Percentiles rank a stretch among this genome's conserved stretches.
phyloP scores from a whole-genome alignment of 106 monocot genomes.

The Platanthera zijinensis region DNA sequence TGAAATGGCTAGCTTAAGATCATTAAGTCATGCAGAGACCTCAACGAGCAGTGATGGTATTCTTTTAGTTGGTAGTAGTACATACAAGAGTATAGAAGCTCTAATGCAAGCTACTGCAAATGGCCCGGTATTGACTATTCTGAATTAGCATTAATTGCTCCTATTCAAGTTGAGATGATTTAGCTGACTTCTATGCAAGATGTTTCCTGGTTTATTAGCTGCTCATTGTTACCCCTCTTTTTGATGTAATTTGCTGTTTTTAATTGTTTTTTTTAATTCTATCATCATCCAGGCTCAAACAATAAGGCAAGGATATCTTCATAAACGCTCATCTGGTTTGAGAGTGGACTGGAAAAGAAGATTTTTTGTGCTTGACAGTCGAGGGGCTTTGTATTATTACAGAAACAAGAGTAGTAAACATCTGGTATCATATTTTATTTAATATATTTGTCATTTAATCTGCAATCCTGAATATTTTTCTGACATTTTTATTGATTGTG shows the following conservation, averaged over 20 bases:
- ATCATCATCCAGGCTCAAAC: slow-evolving; percentile 61
- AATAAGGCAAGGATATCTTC: slow-evolving; percentile 97
- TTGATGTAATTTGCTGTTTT: background rate
- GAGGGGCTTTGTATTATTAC: slow-evolving; percentile 86
- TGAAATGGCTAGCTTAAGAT: slow-evolving; percentile 64
- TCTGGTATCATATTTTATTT: slow-evolving; percentile 30
- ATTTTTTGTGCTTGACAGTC: slow-evolving; percentile 95
- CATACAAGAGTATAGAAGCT: slow-evolving; percentile 84
- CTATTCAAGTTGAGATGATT: background rate
- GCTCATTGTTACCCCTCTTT: background rate
- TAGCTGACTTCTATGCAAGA: background rate
- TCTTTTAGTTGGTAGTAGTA: slow-evolving; percentile 67
- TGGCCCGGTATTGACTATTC: slow-evolving; percentile 56
- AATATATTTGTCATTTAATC: background rate
- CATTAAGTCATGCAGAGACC: slow-evolving; percentile 43
- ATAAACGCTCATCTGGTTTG: slow-evolving; percentile 70
- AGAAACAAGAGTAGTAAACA: slow-evolving; percentile 60
- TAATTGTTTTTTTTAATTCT: background rate
- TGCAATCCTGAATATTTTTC: background rate
- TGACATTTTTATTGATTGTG: background rate
- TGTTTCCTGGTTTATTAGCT: background rate
- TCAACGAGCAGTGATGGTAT: slow-evolving; percentile 77
- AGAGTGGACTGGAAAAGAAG: slow-evolving; percentile 90
- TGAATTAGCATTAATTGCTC: background rate
- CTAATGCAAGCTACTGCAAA: slow-evolving; percentile 80